Conservation (phyloP, 805 yeast species). For the Candida insectalens region DNA sequence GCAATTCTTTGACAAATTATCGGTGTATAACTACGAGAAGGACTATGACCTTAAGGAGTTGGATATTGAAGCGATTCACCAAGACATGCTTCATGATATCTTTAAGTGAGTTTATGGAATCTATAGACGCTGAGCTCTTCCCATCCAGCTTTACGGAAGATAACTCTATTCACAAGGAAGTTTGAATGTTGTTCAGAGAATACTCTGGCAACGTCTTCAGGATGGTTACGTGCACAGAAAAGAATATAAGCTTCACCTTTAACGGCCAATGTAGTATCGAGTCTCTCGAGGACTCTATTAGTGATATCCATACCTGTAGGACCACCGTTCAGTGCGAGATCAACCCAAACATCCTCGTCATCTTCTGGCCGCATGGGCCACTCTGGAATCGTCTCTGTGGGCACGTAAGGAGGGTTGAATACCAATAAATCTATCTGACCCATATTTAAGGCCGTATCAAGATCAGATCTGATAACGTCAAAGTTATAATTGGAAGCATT, state of each 20-base stretch:
- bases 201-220: constrained; percentile 41
- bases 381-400: constrained; percentile 66
- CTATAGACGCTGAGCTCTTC: constrained; percentile 75
- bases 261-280: constrained; percentile 42
- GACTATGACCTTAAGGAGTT: constrained; percentile 40
- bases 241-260: constrained; percentile 78
- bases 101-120: constrained; percentile 33
- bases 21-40: constrained; percentile 57
- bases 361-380: constrained; percentile 32
- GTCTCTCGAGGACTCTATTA: constrained; percentile 41
- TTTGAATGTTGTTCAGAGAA: constrained; percentile 27
- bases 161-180: constrained; percentile 49
- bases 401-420: constrained; percentile 97
- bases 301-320: constrained; percentile 86
- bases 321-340: constrained; percentile 87
- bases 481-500: constrained; percentile 19
- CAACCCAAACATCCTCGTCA: constrained; percentile 64
- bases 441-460: constrained; percentile 39
- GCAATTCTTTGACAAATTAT: constrained; percentile 55
- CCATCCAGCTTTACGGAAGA: constrained; percentile 87
- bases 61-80: constrained; percentile 37
- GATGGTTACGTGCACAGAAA: constrained; percentile 87
- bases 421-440: constrained; percentile 58
- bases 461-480: constrained; percentile 47
- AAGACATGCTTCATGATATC: constrained; percentile 53